Evolutionary conservation across 257 asterid species (phyloP), one percentile per base, ranked within the genome.

Genomic region (Marsdenia floribunda): DNA sequence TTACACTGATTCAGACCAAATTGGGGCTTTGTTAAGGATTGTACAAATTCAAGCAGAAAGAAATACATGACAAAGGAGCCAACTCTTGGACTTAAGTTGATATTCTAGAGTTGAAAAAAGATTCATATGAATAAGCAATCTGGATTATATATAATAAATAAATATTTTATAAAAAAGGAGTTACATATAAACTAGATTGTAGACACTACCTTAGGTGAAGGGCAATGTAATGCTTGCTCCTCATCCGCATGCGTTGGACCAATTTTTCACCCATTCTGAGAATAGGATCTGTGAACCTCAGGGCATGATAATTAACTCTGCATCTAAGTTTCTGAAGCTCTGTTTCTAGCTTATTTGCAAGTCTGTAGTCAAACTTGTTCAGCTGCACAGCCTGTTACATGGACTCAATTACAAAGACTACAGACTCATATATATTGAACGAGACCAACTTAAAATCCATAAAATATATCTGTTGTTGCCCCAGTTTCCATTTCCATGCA

Each of bases 281-380:
- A 68, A 95, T 95, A 73, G 94, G 89, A 64, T 89, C 79, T 55
- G 97, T 90, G 89, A 95, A 95, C 88, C 82, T 95, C 81, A 95
- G 84, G 33, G 99, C 96, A 59, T 92, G 99, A 85, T 92, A 95
- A 76, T 95, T 95, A 66, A 87, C 97, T 87, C 98, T 88, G 82
- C 99, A 92, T 77, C 99, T 84, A 78, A 95, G 98, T 89, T 89
- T 95, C 83, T 95, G 99, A 76, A 89, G 80, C 71, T 95, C 99
- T 26, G 83, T 75, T 71, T 83, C 86, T 86, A 95, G 81, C 85
- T 78, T 88, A 86, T 92, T 95, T 76, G 99, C 80, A 85, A 95
- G 99, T 80, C 98, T 91, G 72, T 95, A 95, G 84, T 95, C 98
- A 74, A 87, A 95, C 82, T 92, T 95, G 86, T 88, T 90, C 85